phyloP scores from a whole-genome alignment of 2,329 filamentous ascomycete genomes.

The Xylariaceae sp. region DNA sequence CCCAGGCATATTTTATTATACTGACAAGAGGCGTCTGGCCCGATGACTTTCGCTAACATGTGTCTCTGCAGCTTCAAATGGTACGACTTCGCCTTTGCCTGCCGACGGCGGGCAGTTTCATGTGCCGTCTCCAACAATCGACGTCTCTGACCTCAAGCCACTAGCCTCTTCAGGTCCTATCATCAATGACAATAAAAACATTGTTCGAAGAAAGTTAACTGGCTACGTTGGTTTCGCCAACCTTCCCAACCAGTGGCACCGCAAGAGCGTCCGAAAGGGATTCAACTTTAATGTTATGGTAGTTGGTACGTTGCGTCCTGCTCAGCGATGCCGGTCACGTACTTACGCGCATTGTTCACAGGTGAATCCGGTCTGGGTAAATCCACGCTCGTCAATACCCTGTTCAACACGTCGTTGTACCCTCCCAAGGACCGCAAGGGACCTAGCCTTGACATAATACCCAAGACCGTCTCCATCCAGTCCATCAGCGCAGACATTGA shows the following conservation, averaged over 20 bases:
- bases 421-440: conserved; percentile 98
- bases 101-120: conserved; percentile 42
- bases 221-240: conserved; percentile 99
- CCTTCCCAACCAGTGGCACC: conserved; percentile 99
- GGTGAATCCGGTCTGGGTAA: conserved; percentile 99
- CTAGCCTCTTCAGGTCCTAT: conserved; percentile 38
- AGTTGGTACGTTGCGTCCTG: conserved; percentile 69
- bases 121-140: conserved; percentile 35
- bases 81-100: conserved; percentile 33
- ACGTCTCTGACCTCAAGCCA: conserved; percentile 26
- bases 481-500: conserved; percentile 96
- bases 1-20: conserved; percentile 11
- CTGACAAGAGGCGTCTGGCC: conserved; percentile 5
- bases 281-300: conserved; percentile 99
- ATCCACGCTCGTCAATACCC: conserved; percentile 97
- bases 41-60: conserved; percentile 31
- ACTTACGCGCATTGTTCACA: conserved; percentile 32
- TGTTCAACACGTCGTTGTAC: conserved; percentile 99
- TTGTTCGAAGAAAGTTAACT: conserved; percentile 95
- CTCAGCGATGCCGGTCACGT: conserved; percentile 1
- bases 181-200: conserved; percentile 77
- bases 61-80: conserved; percentile 37
- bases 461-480: conserved; percentile 94
- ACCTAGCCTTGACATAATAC: conserved; percentile 94
- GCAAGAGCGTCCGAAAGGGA: conserved; percentile 99